Base-by-base conservation (phyloP, 83 land plant species). In the Diphasiastrum complanatum region DNA sequence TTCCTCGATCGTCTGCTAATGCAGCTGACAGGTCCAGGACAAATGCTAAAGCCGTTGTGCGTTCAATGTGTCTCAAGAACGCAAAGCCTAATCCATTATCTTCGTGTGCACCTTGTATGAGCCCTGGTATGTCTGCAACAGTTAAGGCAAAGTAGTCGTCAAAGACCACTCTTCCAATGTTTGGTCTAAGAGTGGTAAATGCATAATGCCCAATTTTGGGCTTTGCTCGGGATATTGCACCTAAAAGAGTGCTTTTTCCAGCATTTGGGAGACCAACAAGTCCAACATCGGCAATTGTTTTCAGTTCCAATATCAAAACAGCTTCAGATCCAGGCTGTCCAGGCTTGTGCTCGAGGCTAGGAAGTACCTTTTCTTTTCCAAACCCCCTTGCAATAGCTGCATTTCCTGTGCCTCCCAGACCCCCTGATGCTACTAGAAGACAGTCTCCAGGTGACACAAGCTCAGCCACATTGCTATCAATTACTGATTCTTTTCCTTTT, bases 231-330 rank as follows among this genome's bases (percentile, higher is more conserved):
- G 99, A 93, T 33, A 93, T 76, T 4, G 96, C 85, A 2, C 96
- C 89, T 6, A 93, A 64, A 28, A 93, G 80, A 11, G 99, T 93
- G 59, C 99, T 93, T 78, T 93, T 93, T 1, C 99, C 99, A 26
- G 96, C 92, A 75, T 89, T 93, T 33, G 99, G 99, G 60, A 83
- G 78, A 25, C 99, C 99, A 20, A 93, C 91, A 68, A 93, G 79
- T 11, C 99, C 89, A 22, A 89, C 81, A 78, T 93, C 99, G 36
- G 99, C 99, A 69, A 93, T 81, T 28, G 79, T 83, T 73, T 93
- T 93, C 18, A 93, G 78, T 66, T 93, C 99, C 31, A 93, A 66
- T 23, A 89, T 53, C 47, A 93, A 65, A 58, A 76, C 59, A 20
- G 85, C 72, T 54, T 85, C 85, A 11, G 88, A 75, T 11, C 99